A percentile compares a stretch with the other conserved stretches of the same genome.
Conservation (phyloP, 805 yeast genomes). For the Kazachstania psychrophila region DNA sequence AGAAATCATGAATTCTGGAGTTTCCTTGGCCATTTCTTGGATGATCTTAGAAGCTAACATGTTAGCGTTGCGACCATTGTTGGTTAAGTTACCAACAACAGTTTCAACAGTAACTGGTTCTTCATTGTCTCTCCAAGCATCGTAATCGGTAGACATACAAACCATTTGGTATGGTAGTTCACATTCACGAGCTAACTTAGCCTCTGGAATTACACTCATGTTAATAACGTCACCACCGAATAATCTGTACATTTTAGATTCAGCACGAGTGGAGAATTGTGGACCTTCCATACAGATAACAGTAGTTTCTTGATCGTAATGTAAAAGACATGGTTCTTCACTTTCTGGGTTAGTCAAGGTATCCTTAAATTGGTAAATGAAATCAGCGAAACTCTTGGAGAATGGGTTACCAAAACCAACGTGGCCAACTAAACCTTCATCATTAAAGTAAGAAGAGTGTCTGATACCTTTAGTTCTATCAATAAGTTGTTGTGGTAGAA, state of each 20-base stretch:
- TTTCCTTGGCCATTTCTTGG: constrained; percentile 52
- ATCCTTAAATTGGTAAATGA: constrained; percentile 52
- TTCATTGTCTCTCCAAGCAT: constrained; percentile 93
- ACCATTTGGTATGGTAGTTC: constrained; percentile 96
- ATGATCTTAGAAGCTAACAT: constrained; percentile 62
- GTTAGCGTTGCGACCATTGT: constrained; percentile 82
- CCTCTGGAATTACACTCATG: constrained; percentile 96
- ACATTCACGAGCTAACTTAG: constrained; percentile 94
- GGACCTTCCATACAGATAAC: constrained; percentile 99
- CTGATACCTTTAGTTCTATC: constrained; percentile 96
- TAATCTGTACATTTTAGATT: constrained; percentile 71
- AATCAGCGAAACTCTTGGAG: constrained; percentile 59
- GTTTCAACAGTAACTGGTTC: constrained; percentile 98
- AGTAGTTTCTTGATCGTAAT: constrained; percentile 61
- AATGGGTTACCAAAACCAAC: constrained; percentile 97
- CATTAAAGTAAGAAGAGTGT: constrained; percentile 75
- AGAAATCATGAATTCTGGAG: constrained; percentile 44
- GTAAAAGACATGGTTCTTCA: constrained; percentile 57
- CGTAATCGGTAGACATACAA: constrained; percentile 98
- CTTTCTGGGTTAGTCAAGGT: constrained; percentile 46
- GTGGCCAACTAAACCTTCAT: constrained; percentile 90
- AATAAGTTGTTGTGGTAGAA: constrained; percentile 90
- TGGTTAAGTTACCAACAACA: constrained; percentile 81
- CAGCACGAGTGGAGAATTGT: constrained; percentile 94
- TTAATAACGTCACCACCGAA: constrained; percentile 95